Conservation (phyloP, 345 rosid species). For the Eucalyptus fibrosa region DNA sequence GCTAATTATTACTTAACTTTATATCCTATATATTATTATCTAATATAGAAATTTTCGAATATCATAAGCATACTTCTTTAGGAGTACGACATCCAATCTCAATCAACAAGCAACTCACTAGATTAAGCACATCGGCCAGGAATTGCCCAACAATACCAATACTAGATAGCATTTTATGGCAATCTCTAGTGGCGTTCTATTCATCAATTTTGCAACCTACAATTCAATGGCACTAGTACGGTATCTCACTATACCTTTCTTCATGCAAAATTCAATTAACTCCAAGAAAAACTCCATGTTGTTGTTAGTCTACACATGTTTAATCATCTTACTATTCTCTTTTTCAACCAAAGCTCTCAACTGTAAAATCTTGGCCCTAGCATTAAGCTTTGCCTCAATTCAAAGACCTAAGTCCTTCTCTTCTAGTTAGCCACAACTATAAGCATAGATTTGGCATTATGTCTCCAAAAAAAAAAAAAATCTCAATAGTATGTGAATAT, state of each 20-base stretch:
- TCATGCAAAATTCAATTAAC: background rate
- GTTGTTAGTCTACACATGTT: background rate
- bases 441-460: background rate
- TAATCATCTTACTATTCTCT: background rate
- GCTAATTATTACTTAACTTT: too few relatives aligned
- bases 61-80: too few relatives aligned
- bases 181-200: background rate
- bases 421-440: background rate
- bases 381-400: background rate
- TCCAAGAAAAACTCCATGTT: background rate
- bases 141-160: background rate
- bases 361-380: accelerated
- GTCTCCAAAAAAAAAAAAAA: background rate
- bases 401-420: background rate
- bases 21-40: too few relatives aligned
- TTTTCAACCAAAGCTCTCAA: background rate
- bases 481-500: background rate
- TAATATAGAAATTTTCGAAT: too few relatives aligned
- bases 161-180: background rate
- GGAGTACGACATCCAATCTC: too few relatives aligned
- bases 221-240: background rate
- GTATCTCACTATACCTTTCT: background rate
- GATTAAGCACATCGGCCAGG: background rate
- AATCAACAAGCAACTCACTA: background rate
- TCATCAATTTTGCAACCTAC: background rate